Conservation (phyloP, 2,329 filamentous ascomycete species). For the Penicillium italicum region DNA sequence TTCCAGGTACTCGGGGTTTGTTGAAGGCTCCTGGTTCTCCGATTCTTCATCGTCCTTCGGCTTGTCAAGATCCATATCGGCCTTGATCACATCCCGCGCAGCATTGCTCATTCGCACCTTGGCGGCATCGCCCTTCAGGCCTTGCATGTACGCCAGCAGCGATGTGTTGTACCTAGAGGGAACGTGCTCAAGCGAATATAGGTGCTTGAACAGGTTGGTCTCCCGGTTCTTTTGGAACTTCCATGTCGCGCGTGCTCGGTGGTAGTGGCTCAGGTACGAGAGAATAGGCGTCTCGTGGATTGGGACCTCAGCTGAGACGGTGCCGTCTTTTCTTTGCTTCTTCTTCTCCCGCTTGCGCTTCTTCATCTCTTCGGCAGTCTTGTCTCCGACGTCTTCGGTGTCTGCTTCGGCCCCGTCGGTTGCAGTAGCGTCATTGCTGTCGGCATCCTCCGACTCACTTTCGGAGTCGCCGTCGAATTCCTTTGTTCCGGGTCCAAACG, state of each 20-base stretch:
- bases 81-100: slow-evolving; percentile 57
- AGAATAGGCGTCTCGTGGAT: slow-evolving; percentile 55
- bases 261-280: slow-evolving; percentile 73
- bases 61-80: slow-evolving; percentile 42
- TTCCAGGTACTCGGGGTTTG: slow-evolving; percentile 41
- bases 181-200: slow-evolving; percentile 68
- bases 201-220: slow-evolving; percentile 76
- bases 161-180: slow-evolving; percentile 65
- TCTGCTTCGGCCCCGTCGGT: slow-evolving; percentile 15
- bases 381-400: slow-evolving; percentile 22
- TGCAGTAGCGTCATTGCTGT: slow-evolving; percentile 7
- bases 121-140: slow-evolving; percentile 71
- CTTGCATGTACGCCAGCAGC: slow-evolving; percentile 73
- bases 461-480: slow-evolving; percentile 48
- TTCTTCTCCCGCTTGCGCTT: slow-evolving; percentile 31
- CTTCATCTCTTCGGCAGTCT: slow-evolving; percentile 28
- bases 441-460: slow-evolving; percentile 5
- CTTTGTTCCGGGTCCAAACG: slow-evolving; percentile 63
- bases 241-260: slow-evolving; percentile 68
- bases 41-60: slow-evolving; percentile 16
- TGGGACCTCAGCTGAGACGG: slow-evolving; percentile 14
- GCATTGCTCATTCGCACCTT: slow-evolving; percentile 61
- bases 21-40: slow-evolving; percentile 13
- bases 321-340: slow-evolving; percentile 21
- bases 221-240: slow-evolving; percentile 97